These are phyloP conservation scores for Chalara sp. DNA, from an alignment of 2,329 filamentous ascomycete species.

Conservation along the genomic window DNA sequence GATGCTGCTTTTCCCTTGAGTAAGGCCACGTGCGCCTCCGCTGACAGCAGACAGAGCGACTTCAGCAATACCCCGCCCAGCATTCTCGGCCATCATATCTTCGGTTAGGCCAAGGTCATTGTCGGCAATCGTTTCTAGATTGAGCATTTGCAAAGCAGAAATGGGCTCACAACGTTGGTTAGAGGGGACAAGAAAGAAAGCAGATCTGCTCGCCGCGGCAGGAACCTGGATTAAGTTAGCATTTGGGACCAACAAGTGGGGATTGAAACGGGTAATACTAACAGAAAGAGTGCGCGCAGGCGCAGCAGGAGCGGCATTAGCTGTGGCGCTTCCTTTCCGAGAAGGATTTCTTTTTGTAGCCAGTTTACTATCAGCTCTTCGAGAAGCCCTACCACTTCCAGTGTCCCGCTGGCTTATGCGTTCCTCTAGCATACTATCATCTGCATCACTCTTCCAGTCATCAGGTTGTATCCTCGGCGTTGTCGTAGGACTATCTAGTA, in stretches of 20 bases:
- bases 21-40: conserved; percentile 28
- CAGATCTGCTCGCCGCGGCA: conserved; percentile 18
- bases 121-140: conserved; percentile 84
- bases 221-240: conserved; percentile 17
- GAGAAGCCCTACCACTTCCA: conserved; percentile 34
- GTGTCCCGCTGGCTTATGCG: conserved; percentile 20
- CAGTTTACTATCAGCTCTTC: conserved; percentile 30
- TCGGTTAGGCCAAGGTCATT: conserved; percentile 82
- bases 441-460: conserved; percentile 67
- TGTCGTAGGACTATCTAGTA: conserved; percentile 56
- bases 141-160: conserved; percentile 78
- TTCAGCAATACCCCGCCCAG: conserved; percentile 81
- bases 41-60: conserved; percentile 65
- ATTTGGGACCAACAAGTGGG: too few relatives aligned
- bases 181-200: conserved; percentile 46
- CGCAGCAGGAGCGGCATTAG: conserved; percentile 14
- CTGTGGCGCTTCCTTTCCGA: conserved; percentile 25
- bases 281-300: conserved; percentile 22
- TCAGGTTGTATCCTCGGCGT: conserved; percentile 21
- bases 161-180: conserved; percentile 55
- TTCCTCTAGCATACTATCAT: conserved; percentile 40
- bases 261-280: conserved; percentile 7
- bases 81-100: conserved; percentile 87
- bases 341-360: conserved; percentile 25
- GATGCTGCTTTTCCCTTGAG: conserved; percentile 30